Base-by-base conservation (phyloP, 257 asterid species). In the Misopates orontium region DNA sequence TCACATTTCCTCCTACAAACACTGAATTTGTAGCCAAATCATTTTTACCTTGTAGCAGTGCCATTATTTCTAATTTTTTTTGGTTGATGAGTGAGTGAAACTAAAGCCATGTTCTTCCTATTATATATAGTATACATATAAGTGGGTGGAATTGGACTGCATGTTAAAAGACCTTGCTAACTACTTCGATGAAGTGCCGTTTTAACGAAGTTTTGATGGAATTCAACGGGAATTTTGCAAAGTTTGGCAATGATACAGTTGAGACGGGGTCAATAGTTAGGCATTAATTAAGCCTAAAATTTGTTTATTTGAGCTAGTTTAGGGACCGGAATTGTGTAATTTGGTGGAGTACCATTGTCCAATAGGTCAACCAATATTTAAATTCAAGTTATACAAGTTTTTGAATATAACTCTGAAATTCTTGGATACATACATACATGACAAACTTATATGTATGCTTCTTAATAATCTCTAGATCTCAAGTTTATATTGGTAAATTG, bases 1-100 rank as follows among this genome's bases (percentile, higher is more conserved):
- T 72, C 53, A 72, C 12, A 45, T 74, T 72, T 60, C 92, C 95
- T 8, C 44, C 58, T 56, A 69, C 77, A 25, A 89, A 89, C 20
- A 81, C 86, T 18, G 76, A 58, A 8, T n/a, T 41, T 57, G 17
- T 57, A 1, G 72, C 68, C n/a, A 40, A 10, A 20, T 48, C 16
- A 24, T 24, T 47, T 15, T 69, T 52, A 42, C 59, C 51, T 23
- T 62, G 45, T 44, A 49, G 24, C 45, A 56, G 12, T 69, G 70
- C n/a, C n/a, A n/a, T 63, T 56, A 45, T 54, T 25, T 14, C 17
- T 55, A 7, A 36, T 14, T 48, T 31, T 68, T 53, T 28, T 64
- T 52, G 51, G 66, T 32, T 61, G 12, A 32, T 62, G 56, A 23
- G 15, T 4, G 65, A 41, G 48, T 68, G 73, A 53, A 23, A 40